Conservation (phyloP, 805 yeast species). For the Starmerella apis region DNA sequence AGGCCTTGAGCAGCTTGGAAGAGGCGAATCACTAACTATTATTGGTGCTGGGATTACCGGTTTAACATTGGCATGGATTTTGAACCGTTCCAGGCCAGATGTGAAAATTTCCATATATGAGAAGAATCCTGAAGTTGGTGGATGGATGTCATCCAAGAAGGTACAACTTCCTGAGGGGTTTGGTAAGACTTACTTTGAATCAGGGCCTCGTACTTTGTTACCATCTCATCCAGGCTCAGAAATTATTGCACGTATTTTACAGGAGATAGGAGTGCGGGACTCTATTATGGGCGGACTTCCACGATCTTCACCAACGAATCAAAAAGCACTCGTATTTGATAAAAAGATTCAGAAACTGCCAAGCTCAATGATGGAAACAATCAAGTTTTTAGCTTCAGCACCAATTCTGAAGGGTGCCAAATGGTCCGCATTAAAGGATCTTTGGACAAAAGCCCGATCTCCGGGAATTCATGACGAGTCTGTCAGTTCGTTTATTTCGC, state of each 20-base stretch:
- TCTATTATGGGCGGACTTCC: constrained; percentile 51
- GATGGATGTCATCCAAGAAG: constrained; percentile 46
- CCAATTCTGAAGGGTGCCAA: constrained; percentile 40
- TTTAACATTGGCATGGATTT: constrained; percentile 39
- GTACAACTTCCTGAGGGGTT: constrained; percentile 20
- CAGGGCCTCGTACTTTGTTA: constrained; percentile 84
- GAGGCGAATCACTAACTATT: constrained; percentile 45
- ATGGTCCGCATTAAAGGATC: constrained; percentile 41
- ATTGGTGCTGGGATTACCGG: constrained; percentile 89
- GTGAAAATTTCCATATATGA: constrained; percentile 56
- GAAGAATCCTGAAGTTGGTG: constrained; percentile 49
- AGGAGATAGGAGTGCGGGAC: constrained; percentile 37
- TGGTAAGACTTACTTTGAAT: constrained; percentile 46
- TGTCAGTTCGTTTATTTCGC: constrained; percentile 50
- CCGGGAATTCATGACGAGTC: constrained; percentile 48
- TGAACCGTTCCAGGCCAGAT: constrained; percentile 68
- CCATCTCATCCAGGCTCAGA: constrained; percentile 65
- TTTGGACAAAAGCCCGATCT: constrained; percentile 26
- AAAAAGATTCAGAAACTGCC: constrained; percentile 30
- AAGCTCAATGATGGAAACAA: constrained; percentile 14
- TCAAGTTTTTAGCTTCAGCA: constrained; percentile 22
- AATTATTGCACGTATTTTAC: constrained; percentile 26
- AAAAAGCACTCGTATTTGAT: constrained; percentile 49
- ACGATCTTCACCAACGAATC: constrained; percentile 51
- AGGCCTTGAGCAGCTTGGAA: constrained; percentile 29